A percentile compares a stretch with the other conserved stretches of the same genome.
phyloP scores from a whole-genome alignment of 257 asterid genomes.

The Solanum etuberosum region DNA sequence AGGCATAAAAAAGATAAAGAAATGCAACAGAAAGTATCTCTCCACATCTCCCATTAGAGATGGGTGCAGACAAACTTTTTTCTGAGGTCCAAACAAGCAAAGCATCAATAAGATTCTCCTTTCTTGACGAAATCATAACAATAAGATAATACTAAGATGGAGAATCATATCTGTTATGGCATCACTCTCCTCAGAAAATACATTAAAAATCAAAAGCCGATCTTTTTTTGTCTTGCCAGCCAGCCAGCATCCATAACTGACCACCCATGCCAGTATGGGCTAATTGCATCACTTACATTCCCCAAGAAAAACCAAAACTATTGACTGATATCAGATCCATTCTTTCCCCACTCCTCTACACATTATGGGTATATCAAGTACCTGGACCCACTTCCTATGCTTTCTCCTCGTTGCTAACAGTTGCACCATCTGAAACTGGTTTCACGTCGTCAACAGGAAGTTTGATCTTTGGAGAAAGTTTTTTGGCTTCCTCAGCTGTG shows the following conservation, averaged over 20 bases:
- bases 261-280: slow-evolving; percentile 14
- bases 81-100: slow-evolving; percentile 15
- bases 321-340: slow-evolving; percentile 14
- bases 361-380: slow-evolving; percentile 13
- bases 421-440: slow-evolving; percentile 32
- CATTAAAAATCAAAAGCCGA: slow-evolving; percentile 8
- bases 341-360: slow-evolving; percentile 12
- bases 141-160: slow-evolving; percentile 16
- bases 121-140: slow-evolving; percentile 2
- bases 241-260: slow-evolving; percentile 11
- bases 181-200: slow-evolving; percentile 11
- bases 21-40: neutral
- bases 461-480: slow-evolving; percentile 72
- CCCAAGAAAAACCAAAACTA: slow-evolving; percentile 19
- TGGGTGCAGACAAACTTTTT: slow-evolving; percentile 3
- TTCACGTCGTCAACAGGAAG: slow-evolving; percentile 41
- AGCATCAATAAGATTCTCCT: slow-evolving; percentile 16
- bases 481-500: slow-evolving; percentile 77
- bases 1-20: neutral
- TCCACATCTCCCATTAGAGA: slow-evolving; percentile 9
- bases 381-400: slow-evolving; percentile 42
- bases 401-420: slow-evolving; percentile 50
- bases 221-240: slow-evolving; percentile 12
- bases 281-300: slow-evolving; percentile 1
- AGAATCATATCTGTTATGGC: slow-evolving; percentile 13